phyloP scores from a whole-genome alignment of 345 rosid species.

The Eucalyptus erythrocorys region DNA sequence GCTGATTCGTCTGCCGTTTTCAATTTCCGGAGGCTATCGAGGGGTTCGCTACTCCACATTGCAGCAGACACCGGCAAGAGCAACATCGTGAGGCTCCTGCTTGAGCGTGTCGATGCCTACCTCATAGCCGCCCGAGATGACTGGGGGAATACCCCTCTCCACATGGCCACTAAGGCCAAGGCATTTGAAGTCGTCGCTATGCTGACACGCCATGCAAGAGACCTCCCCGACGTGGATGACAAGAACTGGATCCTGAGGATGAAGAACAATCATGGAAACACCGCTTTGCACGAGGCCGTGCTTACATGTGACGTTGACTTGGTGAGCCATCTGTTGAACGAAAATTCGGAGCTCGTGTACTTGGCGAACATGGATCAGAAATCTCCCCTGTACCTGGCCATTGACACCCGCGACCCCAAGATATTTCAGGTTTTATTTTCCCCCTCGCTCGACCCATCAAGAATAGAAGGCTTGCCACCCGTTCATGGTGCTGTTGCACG shows the following conservation, averaged over 20 bases:
- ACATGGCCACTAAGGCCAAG: too few species aligned
- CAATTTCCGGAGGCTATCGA: too few species aligned
- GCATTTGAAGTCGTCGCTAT: rapidly evolving
- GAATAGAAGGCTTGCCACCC: neutral
- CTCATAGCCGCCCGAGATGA: too few species aligned
- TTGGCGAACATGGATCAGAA: rapidly evolving
- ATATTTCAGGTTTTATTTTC: rapidly evolving
- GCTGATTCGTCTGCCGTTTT: too few species aligned
- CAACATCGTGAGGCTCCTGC: too few species aligned
- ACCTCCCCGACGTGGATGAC: too few species aligned
- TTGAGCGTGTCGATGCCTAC: too few species aligned
- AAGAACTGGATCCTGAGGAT: too few species aligned
- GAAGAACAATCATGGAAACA: neutral
- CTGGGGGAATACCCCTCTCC: too few species aligned
- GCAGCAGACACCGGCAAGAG: too few species aligned
- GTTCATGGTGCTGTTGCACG: neutral
- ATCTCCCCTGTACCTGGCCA: neutral
- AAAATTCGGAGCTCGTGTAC: neutral
- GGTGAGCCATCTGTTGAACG: neutral
- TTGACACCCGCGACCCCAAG: rapidly evolving
- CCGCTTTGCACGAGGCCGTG: neutral
- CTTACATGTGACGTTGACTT: rapidly evolving
- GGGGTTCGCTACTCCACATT: too few species aligned
- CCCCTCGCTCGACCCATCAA: rapidly evolving
- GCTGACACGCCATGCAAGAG: too few species aligned